Conservation (phyloP, 352 stramenopile species). For the Phytopythium kandeliae region DNA sequence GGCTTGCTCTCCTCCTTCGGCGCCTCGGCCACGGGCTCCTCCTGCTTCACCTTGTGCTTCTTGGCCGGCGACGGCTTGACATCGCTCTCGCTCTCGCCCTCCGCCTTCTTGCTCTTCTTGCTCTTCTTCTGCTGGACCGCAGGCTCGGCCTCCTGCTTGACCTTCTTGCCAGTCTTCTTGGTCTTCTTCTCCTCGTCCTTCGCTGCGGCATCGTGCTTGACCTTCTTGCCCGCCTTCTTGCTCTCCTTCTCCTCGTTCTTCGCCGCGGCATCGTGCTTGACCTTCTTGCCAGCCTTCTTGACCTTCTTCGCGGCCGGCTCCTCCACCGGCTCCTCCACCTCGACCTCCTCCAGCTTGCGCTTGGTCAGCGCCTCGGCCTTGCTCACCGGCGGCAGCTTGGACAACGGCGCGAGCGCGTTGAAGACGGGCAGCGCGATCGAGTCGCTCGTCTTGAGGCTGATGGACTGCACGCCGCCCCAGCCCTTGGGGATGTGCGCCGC, state of each 20-base stretch:
- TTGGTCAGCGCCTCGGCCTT: conserved; percentile 55
- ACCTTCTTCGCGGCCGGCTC: conserved; percentile 13
- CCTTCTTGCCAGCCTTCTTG: conserved; percentile 14
- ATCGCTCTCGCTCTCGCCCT: conserved; percentile 1
- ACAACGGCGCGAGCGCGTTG: conserved; percentile 59
- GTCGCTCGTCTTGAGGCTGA: conserved; percentile 87
- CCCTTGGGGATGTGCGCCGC: conserved; percentile 77
- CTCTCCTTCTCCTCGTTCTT: conserved; percentile 17
- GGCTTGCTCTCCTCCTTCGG: conserved; percentile 13
- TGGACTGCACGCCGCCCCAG: conserved; percentile 91
- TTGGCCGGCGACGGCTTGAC: conserved; percentile 8
- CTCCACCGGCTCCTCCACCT: conserved; percentile 17
- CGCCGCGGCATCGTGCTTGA: conserved; percentile 9
- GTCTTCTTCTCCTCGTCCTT: conserved; percentile 3
- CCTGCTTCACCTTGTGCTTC: conserved; percentile 3
- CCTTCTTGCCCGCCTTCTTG: conserved; percentile 16
- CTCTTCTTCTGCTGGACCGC: conserved; percentile 6
- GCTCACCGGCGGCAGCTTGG: conserved; percentile 51
- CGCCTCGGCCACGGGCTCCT: conserved; percentile 4
- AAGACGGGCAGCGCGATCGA: conserved; percentile 91
- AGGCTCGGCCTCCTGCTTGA: conserved; percentile 20
- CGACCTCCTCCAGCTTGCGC: conserved; percentile 56
- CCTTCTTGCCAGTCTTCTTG: conserved; percentile 20
- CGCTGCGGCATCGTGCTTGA: conserved; percentile 8
- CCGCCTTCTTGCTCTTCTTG: conserved; percentile 14